Base-by-base conservation (phyloP, 352 stramenopile species). In the Phytophthora crassamura region DNA sequence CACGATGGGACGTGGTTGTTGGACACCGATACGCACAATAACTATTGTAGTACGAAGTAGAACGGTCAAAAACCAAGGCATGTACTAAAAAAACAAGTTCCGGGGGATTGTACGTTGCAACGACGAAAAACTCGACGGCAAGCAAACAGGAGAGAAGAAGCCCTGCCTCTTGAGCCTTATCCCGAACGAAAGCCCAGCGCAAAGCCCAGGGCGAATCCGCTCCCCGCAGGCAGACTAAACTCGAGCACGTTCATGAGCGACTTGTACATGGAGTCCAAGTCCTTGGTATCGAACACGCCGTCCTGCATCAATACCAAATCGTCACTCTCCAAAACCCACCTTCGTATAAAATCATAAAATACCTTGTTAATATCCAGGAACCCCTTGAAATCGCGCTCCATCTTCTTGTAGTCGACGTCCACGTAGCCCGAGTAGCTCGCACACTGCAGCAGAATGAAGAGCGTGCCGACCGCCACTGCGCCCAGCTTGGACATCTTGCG, bases 401-500 rank as follows among this genome's bases (percentile, higher is more conserved):
- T 67, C 66, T 98, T 97, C 50, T 90, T 84, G 82, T 97, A 97
- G 75, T 98, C 82, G 16, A 98, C 84, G 54, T 93, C 66, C 46
- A 98, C 84, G 63, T 98, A 98, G 28, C 92, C 94, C 30, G 77
- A 84, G 68, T 95, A 97, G 36, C 80, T 96, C 28, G 90, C 85
- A 43, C 78, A 86, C 76, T 98, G 93, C 69, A 97, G 74, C 15
- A 88, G 61, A 16, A 98, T 80, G 55, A 98, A 98, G 32, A 93
- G 72, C 16, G 83, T 64, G 30, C 93, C 93, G 33, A 98, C 60
- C 11, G 93, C 69, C 43, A 98, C 53, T 1, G 90, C 94, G 7
- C 93, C 80, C 28, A 92, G 64, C 64, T 98, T 98, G 20, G 91
- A 97, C 38, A 98, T 69, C 61, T 98, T 97, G 60, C 97, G 97